Percentiles rank a stretch among this genome's conserved stretches.
Conservation (phyloP, 139 green algal genomes). For the Micractinium conductrix region DNA sequence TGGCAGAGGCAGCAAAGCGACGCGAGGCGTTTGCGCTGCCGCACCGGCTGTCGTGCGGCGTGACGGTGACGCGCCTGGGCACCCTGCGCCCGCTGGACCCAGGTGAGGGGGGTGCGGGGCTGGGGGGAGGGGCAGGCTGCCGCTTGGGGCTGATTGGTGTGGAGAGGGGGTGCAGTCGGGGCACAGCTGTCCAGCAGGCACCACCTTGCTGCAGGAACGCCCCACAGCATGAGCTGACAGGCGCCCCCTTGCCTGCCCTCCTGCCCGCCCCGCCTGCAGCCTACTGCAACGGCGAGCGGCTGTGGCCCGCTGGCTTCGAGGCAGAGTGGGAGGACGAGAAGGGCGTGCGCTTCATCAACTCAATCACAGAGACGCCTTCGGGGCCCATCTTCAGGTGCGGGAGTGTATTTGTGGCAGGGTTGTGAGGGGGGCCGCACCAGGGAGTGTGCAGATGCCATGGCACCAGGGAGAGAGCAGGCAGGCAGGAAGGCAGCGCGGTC, state of each 20-base stretch:
- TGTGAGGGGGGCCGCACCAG: too few species aligned
- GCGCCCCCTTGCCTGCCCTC: background rate
- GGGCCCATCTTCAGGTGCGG: constrained; percentile 22
- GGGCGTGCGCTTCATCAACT: constrained; percentile 35
- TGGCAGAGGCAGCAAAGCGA: background rate
- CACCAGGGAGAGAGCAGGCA: too few species aligned
- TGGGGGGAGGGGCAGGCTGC: background rate
- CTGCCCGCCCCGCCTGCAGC: background rate
- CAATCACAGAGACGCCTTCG: constrained; percentile 13
- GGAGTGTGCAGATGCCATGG: too few species aligned
- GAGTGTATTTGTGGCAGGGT: too few species aligned
- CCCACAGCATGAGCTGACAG: background rate
- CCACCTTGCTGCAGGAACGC: background rate
- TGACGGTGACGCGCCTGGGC: constrained; percentile 31
- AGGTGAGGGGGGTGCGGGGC: background rate
- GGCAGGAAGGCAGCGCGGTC: background rate
- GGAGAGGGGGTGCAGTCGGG: background rate
- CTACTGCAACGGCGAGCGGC: background rate
- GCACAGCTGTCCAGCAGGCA: background rate
- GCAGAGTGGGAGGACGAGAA: constrained; percentile 40
- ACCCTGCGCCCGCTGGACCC: background rate
- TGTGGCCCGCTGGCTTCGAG: constrained; percentile 13
- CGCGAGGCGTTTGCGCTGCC: background rate
- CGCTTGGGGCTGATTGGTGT: background rate
- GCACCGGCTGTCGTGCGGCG: constrained; percentile 11